phyloP scores from a whole-genome alignment of 2,329 filamentous ascomycete genomes.

The Apiospora hydei region DNA sequence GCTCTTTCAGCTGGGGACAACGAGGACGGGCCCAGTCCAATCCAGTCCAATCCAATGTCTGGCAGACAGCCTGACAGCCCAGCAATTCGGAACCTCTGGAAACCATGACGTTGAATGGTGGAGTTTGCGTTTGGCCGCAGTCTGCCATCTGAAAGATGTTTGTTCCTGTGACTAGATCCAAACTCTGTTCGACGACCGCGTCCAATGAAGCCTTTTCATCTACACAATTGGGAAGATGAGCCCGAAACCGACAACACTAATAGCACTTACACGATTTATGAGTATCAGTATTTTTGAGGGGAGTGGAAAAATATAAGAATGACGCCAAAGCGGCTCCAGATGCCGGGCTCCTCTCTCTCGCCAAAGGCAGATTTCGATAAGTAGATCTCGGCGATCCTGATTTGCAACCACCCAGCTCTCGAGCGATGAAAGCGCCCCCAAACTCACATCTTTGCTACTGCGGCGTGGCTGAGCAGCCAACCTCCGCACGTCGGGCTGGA shows the following conservation, averaged over 20 bases:
- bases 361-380: not conserved
- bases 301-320: not conserved
- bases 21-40: not conserved
- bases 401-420: not conserved
- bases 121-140: not conserved
- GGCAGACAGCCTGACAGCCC: not conserved
- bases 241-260: not conserved
- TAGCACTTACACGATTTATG: too few relatives aligned
- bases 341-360: not conserved
- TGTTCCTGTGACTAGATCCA: conserved; percentile 1
- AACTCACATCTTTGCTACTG: not conserved
- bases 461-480: not conserved
- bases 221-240: not conserved
- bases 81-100: conserved; percentile 5
- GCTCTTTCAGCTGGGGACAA: not conserved
- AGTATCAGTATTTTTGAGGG: too few relatives aligned
- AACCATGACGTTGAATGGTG: conserved; percentile 10
- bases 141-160: not conserved
- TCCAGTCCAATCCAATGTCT: not conserved
- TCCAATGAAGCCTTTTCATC: not conserved
- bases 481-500: not conserved
- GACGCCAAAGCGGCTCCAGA: not conserved
- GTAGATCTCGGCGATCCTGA: conserved; percentile 11
- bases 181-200: not conserved
- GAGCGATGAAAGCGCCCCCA: not conserved